phyloP scores from a whole-genome alignment of 2,329 filamentous ascomycete genomes.

The Cladosporium sp. region DNA sequence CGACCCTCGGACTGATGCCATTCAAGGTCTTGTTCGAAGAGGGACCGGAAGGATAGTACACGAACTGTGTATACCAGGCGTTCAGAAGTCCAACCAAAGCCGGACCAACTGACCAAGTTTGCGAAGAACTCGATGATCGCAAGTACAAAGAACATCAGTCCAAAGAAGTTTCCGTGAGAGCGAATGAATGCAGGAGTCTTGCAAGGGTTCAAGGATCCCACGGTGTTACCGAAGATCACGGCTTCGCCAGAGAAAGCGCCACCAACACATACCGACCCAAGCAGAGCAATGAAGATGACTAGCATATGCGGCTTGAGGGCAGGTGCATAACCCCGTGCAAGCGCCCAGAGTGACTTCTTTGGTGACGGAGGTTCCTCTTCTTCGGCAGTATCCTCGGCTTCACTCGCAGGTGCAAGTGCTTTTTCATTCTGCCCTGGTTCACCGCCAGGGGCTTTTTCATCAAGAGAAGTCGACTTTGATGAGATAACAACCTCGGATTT shows the following conservation, averaged over 20 bases:
- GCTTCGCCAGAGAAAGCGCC: constrained; percentile 54
- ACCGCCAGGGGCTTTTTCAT: neutral
- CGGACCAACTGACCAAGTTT: constrained; percentile 57
- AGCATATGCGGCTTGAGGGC: constrained; percentile 43
- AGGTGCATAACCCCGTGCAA: constrained; percentile 33
- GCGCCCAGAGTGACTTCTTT: constrained; percentile 25
- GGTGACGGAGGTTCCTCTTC: constrained; percentile 21
- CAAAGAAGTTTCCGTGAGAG: constrained; percentile 54
- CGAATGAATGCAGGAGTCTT: constrained; percentile 9
- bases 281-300: constrained; percentile 44
- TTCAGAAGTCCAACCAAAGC: constrained; percentile 36
- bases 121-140: constrained; percentile 57
- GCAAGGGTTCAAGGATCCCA: constrained; percentile 10
- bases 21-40: constrained; percentile 62
- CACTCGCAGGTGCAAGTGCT: neutral
- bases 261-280: constrained; percentile 29
- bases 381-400: constrained; percentile 9
- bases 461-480: neutral
- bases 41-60: constrained; percentile 58
- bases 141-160: constrained; percentile 57
- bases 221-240: constrained; percentile 50
- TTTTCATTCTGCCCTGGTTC: constrained; percentile 3
- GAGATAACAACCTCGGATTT: neutral
- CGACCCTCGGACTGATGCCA: constrained; percentile 66
- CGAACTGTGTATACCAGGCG: constrained; percentile 60